These are phyloP conservation scores for Pseudotsuga menziesii DNA, from an alignment of 75 land plant species.

Conservation along the genomic window DNA sequence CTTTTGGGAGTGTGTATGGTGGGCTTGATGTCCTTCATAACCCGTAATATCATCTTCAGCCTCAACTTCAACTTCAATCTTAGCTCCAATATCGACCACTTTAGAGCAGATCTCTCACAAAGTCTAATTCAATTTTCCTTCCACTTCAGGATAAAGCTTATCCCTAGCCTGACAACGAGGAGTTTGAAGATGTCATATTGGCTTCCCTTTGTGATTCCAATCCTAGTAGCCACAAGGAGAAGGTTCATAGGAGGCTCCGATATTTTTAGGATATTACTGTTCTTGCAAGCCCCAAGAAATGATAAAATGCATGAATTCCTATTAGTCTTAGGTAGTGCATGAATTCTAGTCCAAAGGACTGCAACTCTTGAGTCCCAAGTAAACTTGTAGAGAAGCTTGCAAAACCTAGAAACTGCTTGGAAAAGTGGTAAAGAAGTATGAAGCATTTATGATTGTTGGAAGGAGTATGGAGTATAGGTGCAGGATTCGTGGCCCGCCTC, in stretches of 20 bases:
- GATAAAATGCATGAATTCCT: not conserved
- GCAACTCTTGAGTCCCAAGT: too few relatives aligned
- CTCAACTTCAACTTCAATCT: not conserved
- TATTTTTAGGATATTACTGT: constrained; percentile 82
- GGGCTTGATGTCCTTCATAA: not conserved
- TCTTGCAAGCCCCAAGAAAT: constrained; percentile 49
- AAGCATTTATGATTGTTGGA: too few relatives aligned
- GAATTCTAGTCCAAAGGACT: too few relatives aligned
- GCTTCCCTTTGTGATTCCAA: constrained; percentile 12
- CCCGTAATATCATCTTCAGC: not conserved
- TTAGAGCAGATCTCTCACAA: not conserved
- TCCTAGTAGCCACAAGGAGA: constrained; percentile 1
- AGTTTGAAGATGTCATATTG: constrained; percentile 38
- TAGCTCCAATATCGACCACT: not conserved
- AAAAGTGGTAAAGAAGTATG: too few relatives aligned
- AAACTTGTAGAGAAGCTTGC: too few relatives aligned
- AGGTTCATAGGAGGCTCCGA: constrained; percentile 52
- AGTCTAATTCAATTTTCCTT: not conserved
- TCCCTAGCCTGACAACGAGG: constrained; percentile 39
- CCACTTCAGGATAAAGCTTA: constrained; percentile 3
- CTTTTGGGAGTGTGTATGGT: constrained; percentile 3
- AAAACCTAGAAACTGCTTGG: too few relatives aligned
- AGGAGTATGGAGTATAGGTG: too few relatives aligned
- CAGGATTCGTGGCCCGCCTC: too few relatives aligned
- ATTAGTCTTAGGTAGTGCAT: too few relatives aligned